Conservation (phyloP, 164 flowering plant species). For the Echeveria elegans region DNA sequence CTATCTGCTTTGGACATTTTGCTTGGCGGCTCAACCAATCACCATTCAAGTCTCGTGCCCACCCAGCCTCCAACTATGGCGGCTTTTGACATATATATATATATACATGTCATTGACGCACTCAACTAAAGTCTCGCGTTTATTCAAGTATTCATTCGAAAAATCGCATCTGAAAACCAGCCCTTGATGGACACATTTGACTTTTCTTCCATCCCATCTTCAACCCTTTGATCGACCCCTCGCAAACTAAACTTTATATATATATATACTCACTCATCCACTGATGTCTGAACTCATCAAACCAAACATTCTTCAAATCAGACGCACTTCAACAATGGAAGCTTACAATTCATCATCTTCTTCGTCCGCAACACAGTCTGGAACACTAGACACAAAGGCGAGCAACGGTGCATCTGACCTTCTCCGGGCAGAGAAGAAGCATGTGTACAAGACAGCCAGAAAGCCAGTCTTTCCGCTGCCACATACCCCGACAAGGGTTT, state of each 20-base stretch:
- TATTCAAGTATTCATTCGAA: background rate
- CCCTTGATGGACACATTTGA: no score
- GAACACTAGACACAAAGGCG: background rate
- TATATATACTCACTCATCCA: background rate
- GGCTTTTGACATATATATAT: background rate
- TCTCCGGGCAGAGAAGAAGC: slow-evolving; percentile 20
- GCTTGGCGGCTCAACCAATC: slow-evolving; percentile 3
- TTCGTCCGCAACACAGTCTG: background rate
- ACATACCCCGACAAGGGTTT: slow-evolving; percentile 19
- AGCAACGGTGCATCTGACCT: slow-evolving; percentile 5
- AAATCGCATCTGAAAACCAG: background rate
- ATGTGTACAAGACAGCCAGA: slow-evolving; percentile 20
- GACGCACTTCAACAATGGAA: background rate
- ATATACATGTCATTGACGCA: no score
- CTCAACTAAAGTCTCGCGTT: no score
- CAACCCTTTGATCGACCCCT: no score
- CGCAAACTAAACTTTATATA: background rate
- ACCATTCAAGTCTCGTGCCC: background rate
- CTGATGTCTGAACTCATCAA: background rate
- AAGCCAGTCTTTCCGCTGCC: slow-evolving; percentile 26
- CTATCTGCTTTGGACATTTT: background rate
- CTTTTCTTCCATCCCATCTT: no score
- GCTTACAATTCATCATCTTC: background rate
- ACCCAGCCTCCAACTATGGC: background rate
- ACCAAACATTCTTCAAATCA: background rate